Conservation (phyloP, 164 flowering plant species). For the Hamamelis virginiana region DNA sequence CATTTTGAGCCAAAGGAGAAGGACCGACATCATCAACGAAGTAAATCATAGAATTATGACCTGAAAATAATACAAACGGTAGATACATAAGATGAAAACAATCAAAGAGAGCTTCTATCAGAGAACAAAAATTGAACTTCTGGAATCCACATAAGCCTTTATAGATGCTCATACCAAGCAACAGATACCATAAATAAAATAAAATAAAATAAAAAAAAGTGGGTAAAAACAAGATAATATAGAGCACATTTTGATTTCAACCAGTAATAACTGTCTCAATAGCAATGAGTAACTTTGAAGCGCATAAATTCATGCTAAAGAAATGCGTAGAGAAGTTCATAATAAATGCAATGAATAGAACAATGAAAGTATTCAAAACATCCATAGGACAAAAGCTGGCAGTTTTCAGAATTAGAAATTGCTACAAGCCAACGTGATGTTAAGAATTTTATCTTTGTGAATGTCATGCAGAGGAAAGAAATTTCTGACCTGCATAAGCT, state of each 20-base stretch:
- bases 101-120: background rate
- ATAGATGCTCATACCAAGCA: background rate
- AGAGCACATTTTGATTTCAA: too few relatives aligned
- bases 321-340: too few relatives aligned
- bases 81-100: background rate
- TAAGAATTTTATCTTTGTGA: background rate
- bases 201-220: background rate
- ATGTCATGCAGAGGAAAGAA: constrained; percentile 12
- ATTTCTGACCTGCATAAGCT: constrained; percentile 89
- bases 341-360: too few relatives aligned
- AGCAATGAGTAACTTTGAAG: too few relatives aligned
- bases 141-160: background rate
- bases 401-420: background rate
- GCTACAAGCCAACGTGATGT: background rate
- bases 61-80: constrained; percentile 34
- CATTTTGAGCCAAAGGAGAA: constrained; percentile 88
- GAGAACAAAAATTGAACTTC: background rate
- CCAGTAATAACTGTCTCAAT: too few relatives aligned
- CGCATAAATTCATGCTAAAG: too few relatives aligned
- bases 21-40: constrained; percentile 98
- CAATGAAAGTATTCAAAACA: too few relatives aligned
- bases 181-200: background rate
- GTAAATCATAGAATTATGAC: constrained; percentile 95
- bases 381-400: background rate
- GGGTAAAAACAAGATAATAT: background rate